Evolutionary conservation across 371 early-diverging fungal genomes (phyloP), one percentile per base, ranked within the genome.

Genomic region (Rozella allomycis): DNA sequence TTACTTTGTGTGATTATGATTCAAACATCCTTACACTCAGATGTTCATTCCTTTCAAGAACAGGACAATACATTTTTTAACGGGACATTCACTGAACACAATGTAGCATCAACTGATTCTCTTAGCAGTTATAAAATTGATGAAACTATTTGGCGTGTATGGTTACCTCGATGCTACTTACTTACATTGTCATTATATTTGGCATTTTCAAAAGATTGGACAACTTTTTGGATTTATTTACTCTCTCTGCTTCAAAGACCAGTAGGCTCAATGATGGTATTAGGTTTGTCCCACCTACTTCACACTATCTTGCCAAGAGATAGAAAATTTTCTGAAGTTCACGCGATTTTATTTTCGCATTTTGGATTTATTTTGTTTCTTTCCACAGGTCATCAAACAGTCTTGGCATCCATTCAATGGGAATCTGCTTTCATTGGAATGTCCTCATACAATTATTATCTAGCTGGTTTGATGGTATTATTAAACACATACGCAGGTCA

Each of bases 331-430:
- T 17, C 50, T 2, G 35, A 47, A 0, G 38, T 41, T 0, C 45
- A 49, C 17, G 35, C 55, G 8, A 22, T 31, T 2, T 31, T 34
- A 28, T 32, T 35, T 23, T 13, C 33, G 16, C 1, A 10, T 10
- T 16, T 35, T 42, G n/a, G 30, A 39, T 19, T 14, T 31, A 68
- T 67, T 21, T 47, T 58, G n/a, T 88, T 74, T 44, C 88, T 85
- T 49, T 57, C 70, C 4, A 82, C 90, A 0, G 84, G 80, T 4
- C 90, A 93, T 45, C 93, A 93, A 47, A 68, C 72, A 27, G 78
- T 78, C 1, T 54, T 86, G 25, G 60, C 78, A 3, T 70, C 80
- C n/a, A 62, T 88, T 17, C 83, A 84, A 31, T 88, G 83, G 83
- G 67, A 71, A 18, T 60, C 75, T 0, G 83, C 76, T 0, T 82